Evolutionary conservation across 1,284 basidiomycete genomes (phyloP).

Genomic region (Malassezia cuniculi): DNA sequence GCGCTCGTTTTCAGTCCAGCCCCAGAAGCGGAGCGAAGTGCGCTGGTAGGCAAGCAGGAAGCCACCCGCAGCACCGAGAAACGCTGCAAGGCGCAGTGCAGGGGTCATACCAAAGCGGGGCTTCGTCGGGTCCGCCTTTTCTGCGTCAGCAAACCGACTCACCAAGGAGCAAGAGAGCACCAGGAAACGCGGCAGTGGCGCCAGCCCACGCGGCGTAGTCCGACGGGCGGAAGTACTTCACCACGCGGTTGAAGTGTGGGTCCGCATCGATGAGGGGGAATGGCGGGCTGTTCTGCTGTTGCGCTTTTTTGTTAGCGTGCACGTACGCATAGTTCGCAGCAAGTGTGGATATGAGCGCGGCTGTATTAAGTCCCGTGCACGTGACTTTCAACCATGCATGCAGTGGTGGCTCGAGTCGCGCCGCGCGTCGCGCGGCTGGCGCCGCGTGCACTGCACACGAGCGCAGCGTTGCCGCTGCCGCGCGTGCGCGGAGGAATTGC

Average conservation of each 20-base stretch:
- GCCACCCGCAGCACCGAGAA: slow-evolving; percentile 61
- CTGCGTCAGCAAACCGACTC: slow-evolving; percentile 9
- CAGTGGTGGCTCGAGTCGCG: no score
- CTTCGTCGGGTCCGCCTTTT: slow-evolving; percentile 36
- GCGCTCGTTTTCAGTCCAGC: slow-evolving; percentile 73
- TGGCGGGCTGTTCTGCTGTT: no score
- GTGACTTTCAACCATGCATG: no score
- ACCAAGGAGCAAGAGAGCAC: slow-evolving; percentile 52
- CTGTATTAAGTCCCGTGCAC: no score
- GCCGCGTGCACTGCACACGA: slow-evolving; percentile 1
- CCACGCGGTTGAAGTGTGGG: slow-evolving; percentile 75
- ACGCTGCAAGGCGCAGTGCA: slow-evolving; percentile 29
- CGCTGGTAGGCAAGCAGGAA: slow-evolving; percentile 89
- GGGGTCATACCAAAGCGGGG: slow-evolving; percentile 23
- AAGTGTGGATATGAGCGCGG: no score
- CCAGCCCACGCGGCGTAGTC: slow-evolving; percentile 79
- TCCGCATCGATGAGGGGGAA: slow-evolving; percentile 57
- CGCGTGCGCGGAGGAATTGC: slow-evolving; percentile 5
- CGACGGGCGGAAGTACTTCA: slow-evolving; percentile 73
- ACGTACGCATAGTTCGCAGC: slow-evolving; percentile 16
- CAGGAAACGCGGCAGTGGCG: slow-evolving; percentile 65
- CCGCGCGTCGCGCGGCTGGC: background rate
- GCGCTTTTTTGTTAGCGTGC: background rate
- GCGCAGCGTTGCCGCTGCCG: background rate
- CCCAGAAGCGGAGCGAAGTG: slow-evolving; percentile 73